phyloP scores from a whole-genome alignment of 2,329 filamentous ascomycete genomes.

The Helicocarpus griseus region DNA sequence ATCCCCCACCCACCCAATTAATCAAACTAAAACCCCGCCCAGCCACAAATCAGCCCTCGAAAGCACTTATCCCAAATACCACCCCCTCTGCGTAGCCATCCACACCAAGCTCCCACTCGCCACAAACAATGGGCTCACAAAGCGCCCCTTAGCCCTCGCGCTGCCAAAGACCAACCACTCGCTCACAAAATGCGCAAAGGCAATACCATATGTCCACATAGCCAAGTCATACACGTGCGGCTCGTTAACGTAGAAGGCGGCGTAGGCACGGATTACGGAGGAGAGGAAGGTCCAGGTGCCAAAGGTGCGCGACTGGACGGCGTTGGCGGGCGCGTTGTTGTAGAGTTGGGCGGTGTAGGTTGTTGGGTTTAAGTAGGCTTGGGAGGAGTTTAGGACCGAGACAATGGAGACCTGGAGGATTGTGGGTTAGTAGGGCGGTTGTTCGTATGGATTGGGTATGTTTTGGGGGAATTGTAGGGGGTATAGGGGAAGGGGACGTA shows the following conservation, averaged over 20 bases:
- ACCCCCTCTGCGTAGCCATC: constrained; percentile 51
- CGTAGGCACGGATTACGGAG: constrained; percentile 67
- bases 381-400: constrained; percentile 73
- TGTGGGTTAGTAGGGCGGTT: constrained; percentile 7
- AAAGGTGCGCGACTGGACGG: constrained; percentile 69
- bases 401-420: constrained; percentile 62
- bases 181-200: constrained; percentile 64
- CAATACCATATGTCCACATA: constrained; percentile 71
- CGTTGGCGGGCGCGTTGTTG: constrained; percentile 48
- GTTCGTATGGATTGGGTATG: not conserved
- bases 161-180: constrained; percentile 76
- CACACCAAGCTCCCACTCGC: constrained; percentile 47
- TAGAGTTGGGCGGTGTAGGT: constrained; percentile 83
- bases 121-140: constrained; percentile 51
- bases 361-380: constrained; percentile 68
- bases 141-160: constrained; percentile 52
- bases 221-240: constrained; percentile 68
- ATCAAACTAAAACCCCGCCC: not conserved
- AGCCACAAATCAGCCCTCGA: no score
- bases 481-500: constrained; percentile 26
- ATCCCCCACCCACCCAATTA: not conserved
- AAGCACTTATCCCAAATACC: constrained; percentile 22
- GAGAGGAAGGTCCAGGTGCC: constrained; percentile 81
- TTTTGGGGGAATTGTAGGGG: not conserved
- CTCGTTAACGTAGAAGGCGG: constrained; percentile 69